Evolutionary conservation across 768 basidiomycete species (phyloP).

Genomic region (Imleria badia): DNA sequence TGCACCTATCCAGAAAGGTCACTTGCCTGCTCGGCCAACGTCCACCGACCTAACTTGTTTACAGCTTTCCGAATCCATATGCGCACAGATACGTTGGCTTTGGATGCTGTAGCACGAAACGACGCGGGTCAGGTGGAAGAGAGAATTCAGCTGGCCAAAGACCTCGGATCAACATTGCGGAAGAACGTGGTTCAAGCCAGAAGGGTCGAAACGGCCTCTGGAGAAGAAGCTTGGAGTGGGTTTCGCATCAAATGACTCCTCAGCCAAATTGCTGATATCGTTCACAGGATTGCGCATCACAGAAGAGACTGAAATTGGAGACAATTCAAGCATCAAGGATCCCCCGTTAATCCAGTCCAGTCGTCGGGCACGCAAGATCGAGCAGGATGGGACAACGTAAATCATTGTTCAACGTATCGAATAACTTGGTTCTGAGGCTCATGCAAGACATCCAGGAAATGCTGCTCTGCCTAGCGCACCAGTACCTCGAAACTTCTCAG

Average conservation of each 20-base stretch:
- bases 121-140: conserved; percentile 52
- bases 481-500: conserved; percentile 55
- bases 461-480: conserved; percentile 31
- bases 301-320: conserved; percentile 81
- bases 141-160: conserved; percentile 58
- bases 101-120: conserved; percentile 39
- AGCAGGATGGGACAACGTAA: conserved; percentile 37
- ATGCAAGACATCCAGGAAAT: conserved; percentile 29
- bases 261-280: neutral
- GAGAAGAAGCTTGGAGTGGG: conserved; percentile 61
- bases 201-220: conserved; percentile 37
- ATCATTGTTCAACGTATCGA: conserved; percentile 24
- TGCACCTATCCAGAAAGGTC: conserved; percentile 51
- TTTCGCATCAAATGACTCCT: neutral
- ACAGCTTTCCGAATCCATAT: conserved; percentile 76
- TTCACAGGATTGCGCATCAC: conserved; percentile 69
- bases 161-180: conserved; percentile 72
- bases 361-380: conserved; percentile 47
- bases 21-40: neutral
- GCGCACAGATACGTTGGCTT: conserved; percentile 48
- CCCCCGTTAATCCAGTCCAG: conserved; percentile 47
- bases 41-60: conserved; percentile 4
- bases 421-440: conserved; percentile 29
- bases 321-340: conserved; percentile 75
- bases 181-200: conserved; percentile 85